Evolutionary conservation across 1,139 yeast genomes (phyloP).

Genomic region (Candida gigantensis): DNA sequence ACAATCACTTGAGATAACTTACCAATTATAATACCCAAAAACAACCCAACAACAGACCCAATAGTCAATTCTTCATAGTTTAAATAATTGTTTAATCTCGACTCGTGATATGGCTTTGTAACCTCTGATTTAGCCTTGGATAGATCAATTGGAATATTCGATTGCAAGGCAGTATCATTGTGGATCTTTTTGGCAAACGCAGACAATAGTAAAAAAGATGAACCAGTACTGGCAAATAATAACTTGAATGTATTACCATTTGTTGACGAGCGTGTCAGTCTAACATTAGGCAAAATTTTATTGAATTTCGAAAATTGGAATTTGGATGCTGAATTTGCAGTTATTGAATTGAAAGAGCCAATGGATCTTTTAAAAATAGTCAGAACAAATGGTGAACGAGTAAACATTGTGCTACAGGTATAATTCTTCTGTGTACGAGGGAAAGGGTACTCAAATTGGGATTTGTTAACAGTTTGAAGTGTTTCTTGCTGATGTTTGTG

Average conservation of each 20-base stretch:
- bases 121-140: constrained; percentile 4
- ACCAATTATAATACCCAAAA: constrained; percentile 65
- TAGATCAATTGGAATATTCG: constrained; percentile 7
- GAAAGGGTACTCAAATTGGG: not conserved
- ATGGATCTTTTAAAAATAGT: constrained; percentile 9
- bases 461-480: too few relatives aligned
- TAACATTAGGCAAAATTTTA: not conserved
- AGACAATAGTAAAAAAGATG: constrained; percentile 12
- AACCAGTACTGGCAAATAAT: constrained; percentile 15
- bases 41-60: constrained; percentile 68
- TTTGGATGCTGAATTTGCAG: constrained; percentile 1
- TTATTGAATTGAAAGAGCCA: constrained; percentile 6
- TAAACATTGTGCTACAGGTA: too few relatives aligned
- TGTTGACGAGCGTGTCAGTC: constrained; percentile 1
- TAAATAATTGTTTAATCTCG: constrained; percentile 39
- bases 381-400: constrained; percentile 6
- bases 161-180: constrained; percentile 13
- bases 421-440: too few relatives aligned
- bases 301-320: constrained; percentile 4
- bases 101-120: constrained; percentile 9
- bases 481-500: too few relatives aligned
- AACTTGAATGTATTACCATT: constrained; percentile 10
- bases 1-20: constrained; percentile 62
- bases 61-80: constrained; percentile 67
- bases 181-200: constrained; percentile 12